Percentiles rank a stretch among this genome's conserved stretches.
Evolutionary conservation across 2,329 filamentous ascomycete species (phyloP).

Genomic region (Parascedosporium putredinis): DNA sequence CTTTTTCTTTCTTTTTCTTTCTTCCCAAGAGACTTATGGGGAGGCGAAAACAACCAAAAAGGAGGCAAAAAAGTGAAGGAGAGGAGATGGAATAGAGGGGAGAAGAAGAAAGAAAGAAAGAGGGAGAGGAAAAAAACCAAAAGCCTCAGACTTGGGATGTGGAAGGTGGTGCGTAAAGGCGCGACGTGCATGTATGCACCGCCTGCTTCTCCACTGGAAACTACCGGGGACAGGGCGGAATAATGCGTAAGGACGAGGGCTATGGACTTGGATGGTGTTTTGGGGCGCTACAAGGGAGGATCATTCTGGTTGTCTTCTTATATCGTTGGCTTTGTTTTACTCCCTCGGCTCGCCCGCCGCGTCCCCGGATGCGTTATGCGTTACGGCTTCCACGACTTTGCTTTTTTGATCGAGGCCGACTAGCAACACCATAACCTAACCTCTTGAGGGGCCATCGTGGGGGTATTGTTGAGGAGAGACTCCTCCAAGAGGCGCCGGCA

Average conservation of each 20-base stretch:
- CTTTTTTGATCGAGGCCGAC: no score
- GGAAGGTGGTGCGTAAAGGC: not conserved
- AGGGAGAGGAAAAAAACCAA: not conserved
- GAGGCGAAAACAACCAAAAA: no score
- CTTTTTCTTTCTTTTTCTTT: no score
- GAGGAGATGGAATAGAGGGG: not conserved
- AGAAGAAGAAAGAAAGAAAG: not conserved
- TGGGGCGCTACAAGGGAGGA: conserved; percentile 1
- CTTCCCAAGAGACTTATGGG: no score
- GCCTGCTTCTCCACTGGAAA: not conserved
- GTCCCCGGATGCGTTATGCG: no score
- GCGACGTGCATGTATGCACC: not conserved
- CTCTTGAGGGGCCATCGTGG: no score
- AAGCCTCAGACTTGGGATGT: no score
- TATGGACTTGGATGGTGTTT: conserved; percentile 2
- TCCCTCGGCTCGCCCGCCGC: no score
- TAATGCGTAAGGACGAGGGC: not conserved
- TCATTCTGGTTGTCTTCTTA: not conserved
- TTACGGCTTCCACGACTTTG: no score
- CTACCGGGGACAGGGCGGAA: no score
- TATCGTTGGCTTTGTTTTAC: not conserved
- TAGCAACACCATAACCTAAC: no score
- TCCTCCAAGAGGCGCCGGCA: not conserved
- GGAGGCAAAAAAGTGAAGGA: not conserved
- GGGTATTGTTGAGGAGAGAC: not conserved